Conservation (phyloP, 2,329 filamentous ascomycete species). For the Cryphonectria carpinicola region DNA sequence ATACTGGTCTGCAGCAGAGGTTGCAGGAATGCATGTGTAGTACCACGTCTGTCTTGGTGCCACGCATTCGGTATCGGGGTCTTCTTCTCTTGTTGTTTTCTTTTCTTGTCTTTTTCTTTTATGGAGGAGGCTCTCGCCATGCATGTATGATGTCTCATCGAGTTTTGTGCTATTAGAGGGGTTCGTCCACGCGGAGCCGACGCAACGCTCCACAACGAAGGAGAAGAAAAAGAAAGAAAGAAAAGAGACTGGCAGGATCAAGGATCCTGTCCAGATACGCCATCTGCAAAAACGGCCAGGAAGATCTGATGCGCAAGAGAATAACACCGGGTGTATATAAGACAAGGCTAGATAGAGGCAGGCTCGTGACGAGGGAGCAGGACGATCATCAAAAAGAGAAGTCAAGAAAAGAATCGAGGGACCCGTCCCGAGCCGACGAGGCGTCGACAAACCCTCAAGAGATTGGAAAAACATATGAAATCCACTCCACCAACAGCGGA, state of each 20-base stretch:
- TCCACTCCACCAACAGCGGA: conserved; percentile 3
- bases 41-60: neutral
- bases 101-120: neutral
- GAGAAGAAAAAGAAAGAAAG: neutral
- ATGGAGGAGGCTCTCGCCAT: neutral
- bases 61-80: neutral
- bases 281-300: neutral
- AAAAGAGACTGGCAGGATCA: neutral
- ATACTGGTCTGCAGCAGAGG: neutral
- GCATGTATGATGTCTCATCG: neutral
- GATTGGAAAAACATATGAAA: conserved; percentile 23
- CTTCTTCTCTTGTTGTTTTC: neutral
- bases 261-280: neutral
- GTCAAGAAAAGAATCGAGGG: neutral
- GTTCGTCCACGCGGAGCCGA: neutral
- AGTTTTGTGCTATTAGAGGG: conserved; percentile 1
- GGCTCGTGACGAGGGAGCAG: conserved; percentile 2
- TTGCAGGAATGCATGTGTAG: neutral
- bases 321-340: neutral
- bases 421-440: conserved; percentile 8
- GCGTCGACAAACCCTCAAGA: conserved; percentile 2
- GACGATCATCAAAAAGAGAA: neutral
- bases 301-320: neutral
- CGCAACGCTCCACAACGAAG: neutral
- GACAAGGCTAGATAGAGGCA: neutral